Percentiles rank a stretch among this genome's conserved stretches.
These are phyloP conservation scores for Linnemannia elongata DNA, from an alignment of 192 early-diverging fungal species.

Conservation along the genomic window DNA sequence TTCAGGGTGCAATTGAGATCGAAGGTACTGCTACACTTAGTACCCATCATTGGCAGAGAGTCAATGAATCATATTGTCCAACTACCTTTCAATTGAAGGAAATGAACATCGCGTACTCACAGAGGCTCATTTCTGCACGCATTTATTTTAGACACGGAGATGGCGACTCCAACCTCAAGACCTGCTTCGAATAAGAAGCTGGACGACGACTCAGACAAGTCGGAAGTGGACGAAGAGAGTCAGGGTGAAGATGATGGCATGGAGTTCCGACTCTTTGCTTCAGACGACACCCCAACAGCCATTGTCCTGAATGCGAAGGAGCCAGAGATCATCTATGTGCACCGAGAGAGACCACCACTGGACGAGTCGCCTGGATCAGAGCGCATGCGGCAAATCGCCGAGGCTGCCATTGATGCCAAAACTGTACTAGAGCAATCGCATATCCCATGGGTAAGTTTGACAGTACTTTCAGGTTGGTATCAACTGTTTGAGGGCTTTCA, in stretches of 20 bases:
- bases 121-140: neutral
- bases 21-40: constrained; percentile 7
- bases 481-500: no score
- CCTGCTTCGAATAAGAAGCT: neutral
- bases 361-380: constrained; percentile 39
- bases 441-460: constrained; percentile 39
- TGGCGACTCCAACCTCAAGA: neutral
- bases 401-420: constrained; percentile 31
- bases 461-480: no score
- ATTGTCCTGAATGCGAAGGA: constrained; percentile 13
- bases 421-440: constrained; percentile 21
- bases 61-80: neutral
- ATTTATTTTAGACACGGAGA: constrained; percentile 8
- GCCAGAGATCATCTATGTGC: constrained; percentile 12
- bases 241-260: constrained; percentile 24
- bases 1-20: constrained; percentile 36
- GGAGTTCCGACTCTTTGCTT: constrained; percentile 48
- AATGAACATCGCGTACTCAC: neutral
- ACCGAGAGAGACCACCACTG: constrained; percentile 24
- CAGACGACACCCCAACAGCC: constrained; percentile 41
- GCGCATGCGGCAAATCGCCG: constrained; percentile 35
- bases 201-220: neutral
- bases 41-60: neutral
- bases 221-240: neutral
- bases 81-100: neutral